phyloP scores from a whole-genome alignment of 2,329 filamentous ascomycete genomes.

The Colletotrichum australisinense region DNA sequence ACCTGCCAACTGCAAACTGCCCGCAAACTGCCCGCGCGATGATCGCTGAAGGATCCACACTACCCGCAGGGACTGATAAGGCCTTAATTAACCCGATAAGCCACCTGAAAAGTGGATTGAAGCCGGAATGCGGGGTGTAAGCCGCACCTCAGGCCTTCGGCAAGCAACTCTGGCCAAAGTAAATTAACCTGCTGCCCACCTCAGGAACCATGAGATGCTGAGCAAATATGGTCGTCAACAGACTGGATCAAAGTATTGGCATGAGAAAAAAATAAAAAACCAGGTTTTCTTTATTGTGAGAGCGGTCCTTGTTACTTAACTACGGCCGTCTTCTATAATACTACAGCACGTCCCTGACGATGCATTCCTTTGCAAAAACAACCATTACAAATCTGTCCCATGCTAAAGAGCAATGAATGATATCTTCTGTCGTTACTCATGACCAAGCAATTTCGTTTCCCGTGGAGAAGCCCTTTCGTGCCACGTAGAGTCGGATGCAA shows the following conservation, averaged over 20 bases:
- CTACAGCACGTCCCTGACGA: background rate
- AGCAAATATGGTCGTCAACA: background rate
- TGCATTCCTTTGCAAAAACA: slow-evolving; percentile 2
- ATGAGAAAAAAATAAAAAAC: background rate
- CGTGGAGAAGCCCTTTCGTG: slow-evolving; percentile 62
- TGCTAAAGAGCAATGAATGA: slow-evolving; percentile 8
- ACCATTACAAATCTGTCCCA: slow-evolving; percentile 5
- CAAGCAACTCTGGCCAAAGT: too few species aligned
- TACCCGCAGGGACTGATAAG: background rate
- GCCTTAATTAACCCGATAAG: slow-evolving; percentile 8
- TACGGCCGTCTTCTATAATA: background rate
- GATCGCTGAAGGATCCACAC: slow-evolving; percentile 20
- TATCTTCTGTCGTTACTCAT: slow-evolving; percentile 32
- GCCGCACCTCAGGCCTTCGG: background rate
- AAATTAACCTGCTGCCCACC: too few species aligned
- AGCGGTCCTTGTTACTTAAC: slow-evolving; percentile 13
- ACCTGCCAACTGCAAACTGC: background rate
- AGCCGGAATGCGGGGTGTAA: slow-evolving; percentile 19
- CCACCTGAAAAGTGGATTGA: background rate
- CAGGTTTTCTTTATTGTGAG: background rate
- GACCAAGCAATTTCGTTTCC: slow-evolving; percentile 37
- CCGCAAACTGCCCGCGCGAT: background rate
- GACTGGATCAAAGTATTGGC: background rate
- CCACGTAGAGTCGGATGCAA: slow-evolving; percentile 56
- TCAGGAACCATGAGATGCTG: too few species aligned